phyloP scores from a whole-genome alignment of 1,284 basidiomycete species.

The Anthracocystis walkeri region DNA sequence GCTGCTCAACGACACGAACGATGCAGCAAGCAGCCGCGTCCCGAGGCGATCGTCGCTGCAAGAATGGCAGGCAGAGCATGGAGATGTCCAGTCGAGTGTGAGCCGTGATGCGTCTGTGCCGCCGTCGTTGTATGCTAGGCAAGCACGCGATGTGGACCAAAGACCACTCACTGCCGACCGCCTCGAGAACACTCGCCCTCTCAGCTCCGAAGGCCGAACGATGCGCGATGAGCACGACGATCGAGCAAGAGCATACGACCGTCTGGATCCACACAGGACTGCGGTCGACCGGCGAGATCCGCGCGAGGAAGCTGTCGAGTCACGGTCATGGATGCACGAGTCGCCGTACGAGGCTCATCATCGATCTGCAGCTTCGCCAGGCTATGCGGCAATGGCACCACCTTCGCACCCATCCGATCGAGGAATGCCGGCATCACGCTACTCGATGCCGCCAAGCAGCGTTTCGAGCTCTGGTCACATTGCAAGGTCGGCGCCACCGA shows the following conservation, averaged over 20 bases:
- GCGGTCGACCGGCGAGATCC: conserved; percentile 17
- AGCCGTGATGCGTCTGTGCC: conserved; percentile 40
- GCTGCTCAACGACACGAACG: conserved; percentile 53
- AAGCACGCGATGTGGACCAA: conserved; percentile 21
- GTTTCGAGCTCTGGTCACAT: conserved; percentile 24
- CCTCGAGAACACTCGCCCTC: conserved; percentile 13
- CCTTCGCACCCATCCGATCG: conserved; percentile 42
- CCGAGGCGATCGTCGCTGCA: conserved; percentile 45
- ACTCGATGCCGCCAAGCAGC: conserved; percentile 36
- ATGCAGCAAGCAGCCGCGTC: conserved; percentile 9
- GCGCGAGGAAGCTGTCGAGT: conserved; percentile 20
- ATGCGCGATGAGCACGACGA: conserved; percentile 15
- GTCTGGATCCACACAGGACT: conserved; percentile 19
- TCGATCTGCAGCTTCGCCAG: conserved; percentile 26
- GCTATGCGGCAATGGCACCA: conserved; percentile 43
- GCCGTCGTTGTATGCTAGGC: conserved; percentile 18
- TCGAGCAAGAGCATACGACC: conserved; percentile 23
- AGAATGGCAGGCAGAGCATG: conserved; percentile 49
- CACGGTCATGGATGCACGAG: conserved; percentile 38
- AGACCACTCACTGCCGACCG: conserved; percentile 29
- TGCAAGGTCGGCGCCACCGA: conserved; percentile 16
- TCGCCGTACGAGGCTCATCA: conserved; percentile 36
- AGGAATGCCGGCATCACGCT: conserved; percentile 27
- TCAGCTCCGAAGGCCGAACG: conserved; percentile 17
- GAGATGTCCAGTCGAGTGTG: conserved; percentile 5